A percentile compares a stretch with the other conserved stretches of the same genome.
These are phyloP conservation scores for Boletus reticulatus DNA, from an alignment of 768 basidiomycete genomes.

Conservation along the genomic window DNA sequence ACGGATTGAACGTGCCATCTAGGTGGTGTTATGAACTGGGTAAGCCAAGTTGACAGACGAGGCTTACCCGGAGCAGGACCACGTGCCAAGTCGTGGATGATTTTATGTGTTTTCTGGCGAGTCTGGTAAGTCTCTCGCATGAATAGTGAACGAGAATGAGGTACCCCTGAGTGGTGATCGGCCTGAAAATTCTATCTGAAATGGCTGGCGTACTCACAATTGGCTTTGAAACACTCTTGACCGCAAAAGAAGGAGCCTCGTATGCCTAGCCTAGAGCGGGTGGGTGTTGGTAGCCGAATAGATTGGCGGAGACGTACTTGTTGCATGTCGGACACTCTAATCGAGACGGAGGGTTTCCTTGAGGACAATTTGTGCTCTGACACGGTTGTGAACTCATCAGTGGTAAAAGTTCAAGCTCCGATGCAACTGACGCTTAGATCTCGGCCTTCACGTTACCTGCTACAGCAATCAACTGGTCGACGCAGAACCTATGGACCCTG, in stretches of 20 bases:
- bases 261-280: conserved; percentile 62
- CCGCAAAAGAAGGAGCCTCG: conserved; percentile 88
- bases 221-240: conserved; percentile 95
- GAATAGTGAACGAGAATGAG: not conserved
- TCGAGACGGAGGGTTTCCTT: conserved; percentile 80
- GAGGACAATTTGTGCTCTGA: conserved; percentile 69
- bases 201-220: conserved; percentile 57
- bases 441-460: too few relatives aligned
- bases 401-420: too few relatives aligned
- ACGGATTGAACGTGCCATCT: conserved; percentile 83
- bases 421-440: too few relatives aligned
- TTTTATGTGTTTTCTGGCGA: conserved; percentile 76
- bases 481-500: not conserved
- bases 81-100: conserved; percentile 62
- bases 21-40: not conserved
- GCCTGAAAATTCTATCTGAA: not conserved
- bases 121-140: not conserved
- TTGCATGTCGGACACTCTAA: conserved; percentile 93
- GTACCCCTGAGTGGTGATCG: conserved; percentile 25
- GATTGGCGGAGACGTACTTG: conserved; percentile 56
- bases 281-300: conserved; percentile 6
- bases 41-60: not conserved
- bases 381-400: conserved; percentile 46
- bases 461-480: too few relatives aligned
- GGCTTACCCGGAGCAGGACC: conserved; percentile 22